Evolutionary conservation across 176 grass and related monocot species (phyloP).

Genomic region (Triticum turgidum): DNA sequence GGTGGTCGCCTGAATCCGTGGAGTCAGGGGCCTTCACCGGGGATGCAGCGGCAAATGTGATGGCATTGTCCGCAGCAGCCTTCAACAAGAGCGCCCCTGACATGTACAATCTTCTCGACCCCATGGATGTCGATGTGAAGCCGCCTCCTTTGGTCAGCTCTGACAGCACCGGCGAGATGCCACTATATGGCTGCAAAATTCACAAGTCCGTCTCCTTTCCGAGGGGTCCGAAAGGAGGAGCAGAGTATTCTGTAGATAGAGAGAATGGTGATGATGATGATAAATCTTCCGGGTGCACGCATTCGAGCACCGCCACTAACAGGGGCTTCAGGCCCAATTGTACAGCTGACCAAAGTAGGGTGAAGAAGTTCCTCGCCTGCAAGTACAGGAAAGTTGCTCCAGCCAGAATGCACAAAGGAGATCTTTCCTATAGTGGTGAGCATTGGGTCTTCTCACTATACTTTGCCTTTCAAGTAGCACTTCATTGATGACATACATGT

Average conservation of each 20-base stretch:
- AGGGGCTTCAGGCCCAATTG: slow-evolving; percentile 55
- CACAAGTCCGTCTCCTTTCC: slow-evolving; percentile 40
- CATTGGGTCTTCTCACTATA: background rate
- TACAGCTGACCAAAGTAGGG: slow-evolving; percentile 54
- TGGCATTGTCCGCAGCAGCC: background rate
- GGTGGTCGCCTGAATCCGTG: slow-evolving; percentile 50
- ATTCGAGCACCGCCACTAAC: slow-evolving; percentile 60
- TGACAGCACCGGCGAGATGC: slow-evolving; percentile 76
- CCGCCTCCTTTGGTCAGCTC: slow-evolving; percentile 84
- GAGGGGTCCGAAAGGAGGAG: slow-evolving; percentile 45
- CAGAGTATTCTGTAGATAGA: slow-evolving; percentile 53
- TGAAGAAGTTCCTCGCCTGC: slow-evolving; percentile 63
- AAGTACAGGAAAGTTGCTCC: slow-evolving; percentile 63
- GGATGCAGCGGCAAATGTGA: slow-evolving; percentile 38
- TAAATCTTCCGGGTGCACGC: slow-evolving; percentile 83
- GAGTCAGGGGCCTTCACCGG: slow-evolving; percentile 52
- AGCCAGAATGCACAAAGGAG: slow-evolving; percentile 40
- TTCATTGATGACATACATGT: slow-evolving; percentile 13
- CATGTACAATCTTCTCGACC: slow-evolving; percentile 54
- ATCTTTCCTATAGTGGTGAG: slow-evolving; percentile 65
- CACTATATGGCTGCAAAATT: slow-evolving; percentile 45
- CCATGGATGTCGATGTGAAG: slow-evolving; percentile 63
- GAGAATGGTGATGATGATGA: slow-evolving; percentile 87
- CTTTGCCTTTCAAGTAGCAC: slow-evolving; percentile 8
- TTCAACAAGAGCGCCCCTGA: slow-evolving; percentile 42